These are phyloP conservation scores for Globisporangium cederbergense DNA, from an alignment of 352 stramenopile species.

Conservation along the genomic window DNA sequence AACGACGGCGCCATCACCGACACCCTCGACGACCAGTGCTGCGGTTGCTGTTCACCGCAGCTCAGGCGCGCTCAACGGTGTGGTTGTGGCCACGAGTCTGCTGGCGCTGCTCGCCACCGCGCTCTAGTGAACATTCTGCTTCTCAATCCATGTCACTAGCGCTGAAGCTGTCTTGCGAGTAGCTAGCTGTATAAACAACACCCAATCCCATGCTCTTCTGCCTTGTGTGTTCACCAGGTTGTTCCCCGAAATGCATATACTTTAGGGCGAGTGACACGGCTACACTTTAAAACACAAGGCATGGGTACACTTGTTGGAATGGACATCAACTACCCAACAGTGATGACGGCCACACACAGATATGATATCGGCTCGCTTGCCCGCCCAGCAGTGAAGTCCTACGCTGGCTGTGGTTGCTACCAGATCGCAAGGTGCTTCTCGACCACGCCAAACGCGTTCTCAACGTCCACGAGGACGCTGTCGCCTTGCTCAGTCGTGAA, in stretches of 20 bases:
- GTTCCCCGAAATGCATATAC: too few relatives aligned
- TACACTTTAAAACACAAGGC: background rate
- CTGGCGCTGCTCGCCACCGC: slow-evolving; percentile 3
- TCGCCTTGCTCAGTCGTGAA: slow-evolving; percentile 15
- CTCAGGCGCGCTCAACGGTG: background rate
- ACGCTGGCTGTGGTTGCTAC: slow-evolving; percentile 12
- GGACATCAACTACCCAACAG: too few relatives aligned
- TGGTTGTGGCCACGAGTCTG: slow-evolving; percentile 9
- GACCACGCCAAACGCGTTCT: slow-evolving; percentile 39
- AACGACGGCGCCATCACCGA: background rate
- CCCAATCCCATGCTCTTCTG: too few relatives aligned
- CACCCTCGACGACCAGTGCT: slow-evolving; percentile 3
- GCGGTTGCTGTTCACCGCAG: too few relatives aligned
- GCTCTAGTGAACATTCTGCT: background rate
- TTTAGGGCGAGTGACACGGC: background rate
- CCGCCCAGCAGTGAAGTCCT: too few relatives aligned
- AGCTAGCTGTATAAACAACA: too few relatives aligned
- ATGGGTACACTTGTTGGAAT: background rate
- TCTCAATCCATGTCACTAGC: too few relatives aligned
- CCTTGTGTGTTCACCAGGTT: too few relatives aligned
- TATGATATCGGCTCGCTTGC: too few relatives aligned
- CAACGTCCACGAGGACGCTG: slow-evolving; percentile 21
- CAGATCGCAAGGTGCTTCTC: slow-evolving; percentile 42
- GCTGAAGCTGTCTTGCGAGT: too few relatives aligned
- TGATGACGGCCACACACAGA: background rate